A percentile compares a stretch with the other conserved stretches of the same genome.
phyloP scores from a whole-genome alignment of 148 eudicot species.

The Amaranthus cruentus region DNA sequence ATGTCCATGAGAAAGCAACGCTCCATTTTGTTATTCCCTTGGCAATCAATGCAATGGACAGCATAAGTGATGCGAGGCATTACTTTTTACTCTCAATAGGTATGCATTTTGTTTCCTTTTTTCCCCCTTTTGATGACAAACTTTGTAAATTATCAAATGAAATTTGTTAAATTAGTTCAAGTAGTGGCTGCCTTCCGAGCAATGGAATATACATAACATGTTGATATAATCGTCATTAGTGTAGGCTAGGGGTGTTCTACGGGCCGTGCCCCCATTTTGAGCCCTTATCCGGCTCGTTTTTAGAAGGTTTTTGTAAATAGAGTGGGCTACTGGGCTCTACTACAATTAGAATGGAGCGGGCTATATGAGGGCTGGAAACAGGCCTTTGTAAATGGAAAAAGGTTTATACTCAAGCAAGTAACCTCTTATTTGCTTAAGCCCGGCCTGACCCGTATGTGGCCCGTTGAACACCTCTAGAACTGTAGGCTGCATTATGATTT shows the following conservation, averaged over 20 bases:
- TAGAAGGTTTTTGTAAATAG: no score
- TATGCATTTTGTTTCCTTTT: constrained; percentile 18
- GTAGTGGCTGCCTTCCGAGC: neutral
- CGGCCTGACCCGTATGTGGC: no score
- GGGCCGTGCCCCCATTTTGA: no score
- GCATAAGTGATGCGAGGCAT: constrained; percentile 65
- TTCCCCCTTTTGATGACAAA: neutral
- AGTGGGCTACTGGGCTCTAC: no score
- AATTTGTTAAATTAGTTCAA: neutral
- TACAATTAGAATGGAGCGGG: no score
- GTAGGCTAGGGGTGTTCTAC: no score
- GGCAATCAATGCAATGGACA: constrained; percentile 64
- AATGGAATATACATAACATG: neutral
- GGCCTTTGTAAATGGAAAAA: no score
- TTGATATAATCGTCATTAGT: neutral
- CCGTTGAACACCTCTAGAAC: neutral
- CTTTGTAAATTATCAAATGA: no score
- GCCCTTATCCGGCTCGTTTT: no score
- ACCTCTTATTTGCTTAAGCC: no score
- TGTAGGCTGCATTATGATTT: neutral
- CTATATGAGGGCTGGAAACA: no score
- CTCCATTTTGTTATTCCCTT: constrained; percentile 91
- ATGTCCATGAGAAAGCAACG: constrained; percentile 91
- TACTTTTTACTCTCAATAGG: constrained; percentile 74
- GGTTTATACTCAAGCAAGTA: no score